phyloP scores from a whole-genome alignment of 2,329 filamentous ascomycete genomes.

The Dendrostoma leiphaemia region DNA sequence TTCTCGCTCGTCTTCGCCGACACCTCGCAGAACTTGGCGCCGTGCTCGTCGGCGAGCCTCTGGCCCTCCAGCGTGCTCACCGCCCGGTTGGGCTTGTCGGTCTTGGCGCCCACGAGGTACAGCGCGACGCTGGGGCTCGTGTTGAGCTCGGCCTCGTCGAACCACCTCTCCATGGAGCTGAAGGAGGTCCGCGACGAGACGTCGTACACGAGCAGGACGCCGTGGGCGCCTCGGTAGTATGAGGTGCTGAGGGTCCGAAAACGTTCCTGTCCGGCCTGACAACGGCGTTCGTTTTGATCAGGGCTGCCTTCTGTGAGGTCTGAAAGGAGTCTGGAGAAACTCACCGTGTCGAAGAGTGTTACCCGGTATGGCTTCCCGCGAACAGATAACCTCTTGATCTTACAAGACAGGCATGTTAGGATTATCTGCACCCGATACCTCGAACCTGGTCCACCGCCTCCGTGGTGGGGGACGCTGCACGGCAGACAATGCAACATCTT shows the following conservation, averaged over 20 bases:
- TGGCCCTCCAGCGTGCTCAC: conserved; percentile 47
- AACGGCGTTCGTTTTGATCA: not conserved
- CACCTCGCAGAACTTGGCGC: conserved; percentile 50
- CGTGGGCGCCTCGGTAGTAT: conserved; percentile 50
- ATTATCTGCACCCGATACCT: too few species aligned
- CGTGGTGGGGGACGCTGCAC: too few species aligned
- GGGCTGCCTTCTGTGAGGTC: too few species aligned
- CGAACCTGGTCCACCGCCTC: too few species aligned
- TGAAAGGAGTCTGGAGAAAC: too few species aligned
- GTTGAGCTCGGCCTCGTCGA: conserved; percentile 50
- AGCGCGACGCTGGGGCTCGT: conserved; percentile 46
- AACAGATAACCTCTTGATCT: conserved; percentile 53
- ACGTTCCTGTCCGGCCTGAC: conserved; percentile 50
- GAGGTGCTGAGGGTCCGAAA: conserved; percentile 50
- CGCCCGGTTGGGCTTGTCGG: conserved; percentile 45
- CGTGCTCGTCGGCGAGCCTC: conserved; percentile 43
- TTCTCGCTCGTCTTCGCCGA: conserved; percentile 54
- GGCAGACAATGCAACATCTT: too few species aligned
- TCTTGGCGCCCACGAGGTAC: conserved; percentile 52
- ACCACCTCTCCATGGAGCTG: conserved; percentile 51
- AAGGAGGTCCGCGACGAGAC: conserved; percentile 48
- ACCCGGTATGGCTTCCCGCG: conserved; percentile 50
- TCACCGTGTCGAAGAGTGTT: conserved; percentile 51
- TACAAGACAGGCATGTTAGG: not conserved
- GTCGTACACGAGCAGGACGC: conserved; percentile 49